Evolutionary conservation across 345 rosid species (phyloP), one percentile per base, ranked within the genome.

Genomic region (Linum trigynum): DNA sequence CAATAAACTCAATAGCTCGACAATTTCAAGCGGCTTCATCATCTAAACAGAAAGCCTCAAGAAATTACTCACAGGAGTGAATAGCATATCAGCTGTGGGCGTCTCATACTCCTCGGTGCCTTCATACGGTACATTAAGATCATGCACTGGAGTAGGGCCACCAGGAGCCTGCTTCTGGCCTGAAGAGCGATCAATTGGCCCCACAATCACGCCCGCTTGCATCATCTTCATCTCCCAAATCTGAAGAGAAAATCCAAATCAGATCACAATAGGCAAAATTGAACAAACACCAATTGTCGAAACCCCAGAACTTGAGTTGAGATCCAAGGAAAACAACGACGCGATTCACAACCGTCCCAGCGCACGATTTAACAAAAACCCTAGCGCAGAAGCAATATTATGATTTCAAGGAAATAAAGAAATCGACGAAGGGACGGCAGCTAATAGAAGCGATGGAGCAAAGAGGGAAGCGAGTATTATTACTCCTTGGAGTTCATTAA

Each of bases 181-280:
- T 1, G 87, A 74, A 10, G 95, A 79, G 82, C 97, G 84, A 40
- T 87, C 96, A 16, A 82, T 83, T 0, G 91, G 89, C 57, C 87
- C 91, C 17, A 61, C 74, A 40, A 88, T 58, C 60, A 73, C 92
- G 56, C 90, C 89, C 15, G 99, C 97, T 73, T 85, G 92, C 85
- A 85, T 85, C 99, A 95, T 87, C 80, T 95, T 95, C 80, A 76
- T 65, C 75, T 89, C 97, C 99, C 99, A 95, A 63, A 89, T 78
- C 99, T 91, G 72, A 39, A 55, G 67, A 64, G 45, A 55, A 57
- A 45, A 37, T 1, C 38, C 55, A 35, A 15, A 51, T 39, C 63
- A 43, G 17, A 39, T 4, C 56, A 48, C 6, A 66, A 59, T 32
- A 57, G 39, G 15, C 65, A 40, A 9, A 61, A 61, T 39, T 40